These are phyloP conservation scores for Colletotrichum truncatum DNA, from an alignment of 2,329 filamentous ascomycete species.

Conservation along the genomic window DNA sequence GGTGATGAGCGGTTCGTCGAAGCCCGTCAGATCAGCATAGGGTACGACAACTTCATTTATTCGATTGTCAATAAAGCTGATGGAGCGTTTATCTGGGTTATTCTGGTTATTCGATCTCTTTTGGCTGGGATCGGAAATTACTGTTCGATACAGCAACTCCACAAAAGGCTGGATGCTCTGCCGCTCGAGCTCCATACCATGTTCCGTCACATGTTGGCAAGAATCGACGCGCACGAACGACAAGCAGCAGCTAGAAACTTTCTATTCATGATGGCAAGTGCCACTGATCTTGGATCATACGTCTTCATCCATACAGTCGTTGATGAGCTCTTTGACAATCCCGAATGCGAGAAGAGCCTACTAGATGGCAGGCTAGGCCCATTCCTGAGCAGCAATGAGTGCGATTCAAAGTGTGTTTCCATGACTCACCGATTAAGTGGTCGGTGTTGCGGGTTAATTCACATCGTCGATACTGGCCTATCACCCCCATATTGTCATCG, in stretches of 20 bases:
- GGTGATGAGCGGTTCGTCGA: neutral
- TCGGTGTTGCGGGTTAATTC: neutral
- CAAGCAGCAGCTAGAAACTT: neutral
- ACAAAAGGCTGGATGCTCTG: neutral
- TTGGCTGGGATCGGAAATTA: constrained; percentile 20
- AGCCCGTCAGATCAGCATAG: neutral
- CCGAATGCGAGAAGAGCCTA: neutral
- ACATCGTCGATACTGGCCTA: neutral
- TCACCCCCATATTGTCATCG: neutral
- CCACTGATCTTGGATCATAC: neutral
- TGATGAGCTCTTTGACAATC: neutral
- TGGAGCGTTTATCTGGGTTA: constrained; percentile 25
- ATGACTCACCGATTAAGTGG: neutral
- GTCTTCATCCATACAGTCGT: neutral
- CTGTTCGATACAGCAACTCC: neutral
- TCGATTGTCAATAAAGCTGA: neutral
- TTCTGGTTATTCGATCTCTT: constrained; percentile 26
- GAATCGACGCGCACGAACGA: neutral
- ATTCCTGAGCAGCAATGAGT: neutral
- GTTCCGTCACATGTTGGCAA: neutral
- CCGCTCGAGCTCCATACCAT: neutral
- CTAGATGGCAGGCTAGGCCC: neutral
- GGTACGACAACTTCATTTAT: neutral
- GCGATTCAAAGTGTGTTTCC: neutral
- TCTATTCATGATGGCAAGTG: neutral